Percentiles rank a stretch among this genome's conserved stretches.
These are phyloP conservation scores for Pleurotus cornucopiae DNA, from an alignment of 768 basidiomycete genomes.

Conservation along the genomic window DNA sequence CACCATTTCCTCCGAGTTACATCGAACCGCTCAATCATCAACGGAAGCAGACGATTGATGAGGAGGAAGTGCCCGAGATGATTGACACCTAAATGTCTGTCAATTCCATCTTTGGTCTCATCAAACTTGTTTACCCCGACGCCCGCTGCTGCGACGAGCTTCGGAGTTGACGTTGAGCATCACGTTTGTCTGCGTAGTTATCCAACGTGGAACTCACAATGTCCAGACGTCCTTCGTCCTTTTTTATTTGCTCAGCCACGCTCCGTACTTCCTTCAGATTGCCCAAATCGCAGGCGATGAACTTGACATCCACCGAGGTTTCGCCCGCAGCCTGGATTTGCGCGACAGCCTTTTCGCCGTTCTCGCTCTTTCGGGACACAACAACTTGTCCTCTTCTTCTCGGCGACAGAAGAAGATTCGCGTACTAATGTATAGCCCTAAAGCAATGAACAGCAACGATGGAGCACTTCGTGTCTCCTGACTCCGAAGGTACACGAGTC, in stretches of 20 bases:
- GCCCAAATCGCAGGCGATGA: slow-evolving; percentile 17
- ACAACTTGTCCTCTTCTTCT: too few species aligned
- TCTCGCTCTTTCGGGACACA: slow-evolving; percentile 26
- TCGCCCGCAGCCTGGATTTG: slow-evolving; percentile 26
- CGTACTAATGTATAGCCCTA: too few species aligned
- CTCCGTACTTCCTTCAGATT: slow-evolving; percentile 9
- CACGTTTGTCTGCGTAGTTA: not conserved
- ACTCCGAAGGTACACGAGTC: too few species aligned
- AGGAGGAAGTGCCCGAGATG: slow-evolving; percentile 7
- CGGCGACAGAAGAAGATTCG: too few species aligned
- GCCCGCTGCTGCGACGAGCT: not conserved
- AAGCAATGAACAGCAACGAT: too few species aligned
- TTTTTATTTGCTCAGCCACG: slow-evolving; percentile 5
- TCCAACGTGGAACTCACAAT: slow-evolving; percentile 1
- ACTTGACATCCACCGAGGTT: slow-evolving; percentile 24
- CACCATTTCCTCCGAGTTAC: slow-evolving; percentile 1
- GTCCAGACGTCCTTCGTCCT: slow-evolving; percentile 9
- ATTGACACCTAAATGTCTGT: slow-evolving; percentile 1
- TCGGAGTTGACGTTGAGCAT: not conserved
- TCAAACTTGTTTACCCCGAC: slow-evolving; percentile 5
- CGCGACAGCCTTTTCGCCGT: slow-evolving; percentile 32
- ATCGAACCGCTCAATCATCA: not conserved
- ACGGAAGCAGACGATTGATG: not conserved
- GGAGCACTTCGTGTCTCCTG: too few species aligned
- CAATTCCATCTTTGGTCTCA: not conserved